Evolutionary conservation across 2,329 filamentous ascomycete genomes (phyloP).

Genomic region (Clonostachys solani): DNA sequence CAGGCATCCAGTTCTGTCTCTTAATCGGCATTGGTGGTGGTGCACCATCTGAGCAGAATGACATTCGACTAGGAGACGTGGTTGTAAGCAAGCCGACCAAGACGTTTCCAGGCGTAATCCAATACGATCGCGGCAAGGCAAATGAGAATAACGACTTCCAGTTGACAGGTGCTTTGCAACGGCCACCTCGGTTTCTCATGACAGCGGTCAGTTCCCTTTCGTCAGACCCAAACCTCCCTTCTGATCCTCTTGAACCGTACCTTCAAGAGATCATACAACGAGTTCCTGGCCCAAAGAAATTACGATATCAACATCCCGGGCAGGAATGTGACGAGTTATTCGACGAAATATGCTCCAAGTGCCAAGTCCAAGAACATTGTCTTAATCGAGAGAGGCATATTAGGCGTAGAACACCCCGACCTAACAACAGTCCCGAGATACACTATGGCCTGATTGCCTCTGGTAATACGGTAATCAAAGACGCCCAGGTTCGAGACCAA

Average conservation of each 20-base stretch:
- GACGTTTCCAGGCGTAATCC: slow-evolving; percentile 5
- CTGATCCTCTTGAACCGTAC: background rate
- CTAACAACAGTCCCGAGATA: background rate
- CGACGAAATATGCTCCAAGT: background rate
- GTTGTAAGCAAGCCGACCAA: slow-evolving; percentile 7
- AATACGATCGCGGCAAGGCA: slow-evolving; percentile 4
- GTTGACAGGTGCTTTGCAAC: slow-evolving; percentile 1
- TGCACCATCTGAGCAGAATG: slow-evolving; percentile 3
- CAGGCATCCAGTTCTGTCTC: slow-evolving; percentile 5
- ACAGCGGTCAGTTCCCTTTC: background rate
- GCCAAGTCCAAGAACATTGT: too few relatives aligned
- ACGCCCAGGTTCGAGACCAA: slow-evolving; percentile 1
- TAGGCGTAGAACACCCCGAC: background rate
- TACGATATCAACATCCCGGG: background rate
- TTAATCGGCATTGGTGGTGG: slow-evolving; percentile 15
- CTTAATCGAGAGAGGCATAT: background rate
- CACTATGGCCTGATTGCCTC: slow-evolving; percentile 6
- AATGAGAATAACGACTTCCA: background rate
- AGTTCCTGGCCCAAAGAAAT: background rate
- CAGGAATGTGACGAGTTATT: background rate
- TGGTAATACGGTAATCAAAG: slow-evolving; percentile 1
- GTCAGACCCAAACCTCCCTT: background rate
- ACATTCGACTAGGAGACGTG: slow-evolving; percentile 12
- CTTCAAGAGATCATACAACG: background rate
- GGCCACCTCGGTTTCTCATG: background rate